Evolutionary conservation across 768 basidiomycete genomes (phyloP).

Genomic region (Collybia nuda): DNA sequence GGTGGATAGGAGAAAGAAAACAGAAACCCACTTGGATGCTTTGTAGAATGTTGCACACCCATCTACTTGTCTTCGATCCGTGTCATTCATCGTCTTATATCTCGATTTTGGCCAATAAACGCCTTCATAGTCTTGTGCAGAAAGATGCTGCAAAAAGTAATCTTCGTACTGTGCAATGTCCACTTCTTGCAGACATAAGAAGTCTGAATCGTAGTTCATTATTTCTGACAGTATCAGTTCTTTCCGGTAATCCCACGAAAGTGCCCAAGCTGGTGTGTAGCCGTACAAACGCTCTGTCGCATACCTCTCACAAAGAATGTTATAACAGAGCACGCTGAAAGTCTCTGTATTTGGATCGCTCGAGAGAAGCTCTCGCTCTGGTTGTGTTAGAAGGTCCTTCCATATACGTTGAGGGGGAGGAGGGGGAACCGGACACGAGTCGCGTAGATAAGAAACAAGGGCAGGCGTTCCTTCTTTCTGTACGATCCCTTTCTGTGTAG

Average conservation of each 20-base stretch:
- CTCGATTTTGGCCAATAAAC: slow-evolving; percentile 91
- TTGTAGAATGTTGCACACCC: slow-evolving; percentile 98
- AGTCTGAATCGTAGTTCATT: slow-evolving; percentile 77
- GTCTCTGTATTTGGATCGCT: slow-evolving; percentile 72
- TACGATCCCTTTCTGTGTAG: slow-evolving; percentile 70
- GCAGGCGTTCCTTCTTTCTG: slow-evolving; percentile 95
- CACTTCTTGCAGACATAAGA: slow-evolving; percentile 94
- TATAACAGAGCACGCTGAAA: slow-evolving; percentile 85
- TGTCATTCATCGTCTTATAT: slow-evolving; percentile 88
- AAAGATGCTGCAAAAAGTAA: slow-evolving; percentile 76
- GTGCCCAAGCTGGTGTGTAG: slow-evolving; percentile 96
- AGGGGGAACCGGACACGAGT: slow-evolving; percentile 81
- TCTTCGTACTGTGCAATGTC: slow-evolving; percentile 92
- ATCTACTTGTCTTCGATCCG: slow-evolving; percentile 87
- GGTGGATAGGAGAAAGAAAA: slow-evolving; percentile 5
- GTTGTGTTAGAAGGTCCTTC: slow-evolving; percentile 59
- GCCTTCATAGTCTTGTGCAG: slow-evolving; percentile 82
- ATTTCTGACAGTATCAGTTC: slow-evolving; percentile 86
- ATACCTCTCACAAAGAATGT: slow-evolving; percentile 90
- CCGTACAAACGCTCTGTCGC: slow-evolving; percentile 90
- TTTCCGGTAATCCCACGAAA: slow-evolving; percentile 94
- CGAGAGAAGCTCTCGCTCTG: slow-evolving; percentile 58
- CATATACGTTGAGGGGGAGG: slow-evolving; percentile 82
- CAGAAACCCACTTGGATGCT: slow-evolving; percentile 66
- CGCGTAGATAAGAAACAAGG: slow-evolving; percentile 88